Percentiles rank a stretch among this genome's conserved stretches.
phyloP scores from a whole-genome alignment of 2,329 filamentous ascomycete species.

The Ilyonectria mors-panacis region DNA sequence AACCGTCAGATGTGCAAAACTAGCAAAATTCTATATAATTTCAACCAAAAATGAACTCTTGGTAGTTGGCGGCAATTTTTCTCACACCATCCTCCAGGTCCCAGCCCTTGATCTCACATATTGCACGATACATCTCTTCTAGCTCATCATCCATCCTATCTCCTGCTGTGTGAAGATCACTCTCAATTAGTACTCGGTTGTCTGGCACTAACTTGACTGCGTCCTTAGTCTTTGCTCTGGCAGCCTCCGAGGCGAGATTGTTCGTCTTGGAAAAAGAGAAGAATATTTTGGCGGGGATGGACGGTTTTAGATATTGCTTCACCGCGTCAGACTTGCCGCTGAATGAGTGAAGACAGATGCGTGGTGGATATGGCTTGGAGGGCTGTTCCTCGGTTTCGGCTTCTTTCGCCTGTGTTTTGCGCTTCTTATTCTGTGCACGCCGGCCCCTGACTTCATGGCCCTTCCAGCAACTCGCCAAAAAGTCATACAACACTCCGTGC shows the following conservation, averaged over 20 bases:
- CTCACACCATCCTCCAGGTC: conserved; percentile 76
- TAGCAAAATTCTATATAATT: neutral
- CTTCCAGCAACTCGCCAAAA: conserved; percentile 72
- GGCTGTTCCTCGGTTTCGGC: conserved; percentile 48
- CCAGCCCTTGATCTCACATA: conserved; percentile 85
- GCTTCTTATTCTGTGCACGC: conserved; percentile 56
- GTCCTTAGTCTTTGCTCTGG: conserved; percentile 66
- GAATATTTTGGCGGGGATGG: conserved; percentile 81
- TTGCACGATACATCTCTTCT: conserved; percentile 77
- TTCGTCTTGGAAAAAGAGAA: conserved; percentile 89
- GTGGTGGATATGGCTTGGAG: conserved; percentile 75
- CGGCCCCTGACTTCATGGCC: conserved; percentile 73
- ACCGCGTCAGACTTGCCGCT: conserved; percentile 82
- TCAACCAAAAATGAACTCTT: conserved; percentile 78
- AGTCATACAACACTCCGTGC: conserved; percentile 77
- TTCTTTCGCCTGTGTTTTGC: conserved; percentile 14
- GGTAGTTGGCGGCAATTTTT: conserved; percentile 80
- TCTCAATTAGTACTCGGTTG: conserved; percentile 84
- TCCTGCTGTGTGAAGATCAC: conserved; percentile 87
- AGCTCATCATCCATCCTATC: conserved; percentile 81
- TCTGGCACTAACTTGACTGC: conserved; percentile 81
- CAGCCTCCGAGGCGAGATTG: conserved; percentile 73
- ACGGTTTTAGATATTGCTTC: conserved; percentile 80
- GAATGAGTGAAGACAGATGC: conserved; percentile 92
- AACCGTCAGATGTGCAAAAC: too few relatives aligned